Evolutionary conservation across 257 asterid species (phyloP).

Genomic region (Solanum sitiens): DNA sequence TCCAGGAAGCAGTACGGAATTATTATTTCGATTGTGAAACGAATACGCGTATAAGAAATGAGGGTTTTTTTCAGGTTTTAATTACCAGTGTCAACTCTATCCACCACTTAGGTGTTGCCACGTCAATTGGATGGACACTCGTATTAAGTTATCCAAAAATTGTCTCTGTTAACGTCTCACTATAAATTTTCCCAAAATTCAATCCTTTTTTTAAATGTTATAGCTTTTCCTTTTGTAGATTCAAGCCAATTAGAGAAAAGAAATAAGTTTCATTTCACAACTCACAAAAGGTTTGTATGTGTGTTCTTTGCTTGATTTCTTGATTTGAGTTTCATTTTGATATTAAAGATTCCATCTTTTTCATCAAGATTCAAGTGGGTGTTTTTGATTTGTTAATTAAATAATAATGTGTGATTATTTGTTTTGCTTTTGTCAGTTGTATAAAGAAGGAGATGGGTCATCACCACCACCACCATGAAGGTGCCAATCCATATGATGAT

Average conservation of each 20-base stretch:
- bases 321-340: not conserved
- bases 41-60: not conserved
- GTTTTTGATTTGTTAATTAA: not conserved
- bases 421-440: not conserved
- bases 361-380: too few species aligned
- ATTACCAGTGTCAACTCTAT: not conserved
- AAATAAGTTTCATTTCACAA: not conserved
- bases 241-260: not conserved
- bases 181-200: not conserved
- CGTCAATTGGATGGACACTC: not conserved
- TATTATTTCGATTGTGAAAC: too few species aligned
- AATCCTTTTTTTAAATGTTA: not conserved
- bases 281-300: not conserved
- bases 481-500: conserved; percentile 5
- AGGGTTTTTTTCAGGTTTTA: not conserved
- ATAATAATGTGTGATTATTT: not conserved
- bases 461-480: not conserved
- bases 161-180: too few species aligned
- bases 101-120: not conserved
- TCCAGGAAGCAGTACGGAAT: not conserved
- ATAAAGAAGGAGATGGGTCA: conserved; percentile 1
- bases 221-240: not conserved
- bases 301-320: not conserved
- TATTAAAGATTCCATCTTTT: not conserved
- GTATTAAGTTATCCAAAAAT: not conserved